Evolutionary conservation across 2,329 filamentous ascomycete species (phyloP).

Genomic region (Cladosporium sp.): DNA sequence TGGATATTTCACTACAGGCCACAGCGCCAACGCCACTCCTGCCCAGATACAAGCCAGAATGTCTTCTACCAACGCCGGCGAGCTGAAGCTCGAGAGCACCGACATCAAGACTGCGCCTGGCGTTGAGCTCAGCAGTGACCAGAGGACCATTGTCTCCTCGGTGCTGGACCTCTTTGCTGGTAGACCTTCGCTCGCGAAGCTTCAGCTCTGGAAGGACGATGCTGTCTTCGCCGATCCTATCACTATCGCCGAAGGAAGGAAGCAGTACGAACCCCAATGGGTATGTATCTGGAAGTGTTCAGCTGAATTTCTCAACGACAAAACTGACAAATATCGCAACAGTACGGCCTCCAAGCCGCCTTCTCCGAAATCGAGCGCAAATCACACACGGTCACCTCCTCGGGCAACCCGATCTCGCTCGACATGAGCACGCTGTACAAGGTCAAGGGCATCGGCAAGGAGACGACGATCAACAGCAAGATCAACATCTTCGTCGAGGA

Average conservation of each 20-base stretch:
- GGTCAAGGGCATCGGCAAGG: constrained; percentile 50
- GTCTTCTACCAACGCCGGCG: constrained; percentile 23
- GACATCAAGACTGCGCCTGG: constrained; percentile 50
- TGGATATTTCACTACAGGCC: background rate
- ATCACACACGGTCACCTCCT: constrained; percentile 49
- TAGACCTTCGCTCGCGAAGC: constrained; percentile 54
- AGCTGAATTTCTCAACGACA: too few species aligned
- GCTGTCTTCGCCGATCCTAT: constrained; percentile 57
- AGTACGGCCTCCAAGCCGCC: constrained; percentile 56
- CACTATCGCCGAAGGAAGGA: constrained; percentile 53
- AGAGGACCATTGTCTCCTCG: constrained; percentile 54
- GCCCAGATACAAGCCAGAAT: constrained; percentile 15
- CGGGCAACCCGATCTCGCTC: constrained; percentile 58
- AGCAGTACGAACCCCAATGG: constrained; percentile 51
- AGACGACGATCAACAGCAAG: constrained; percentile 47
- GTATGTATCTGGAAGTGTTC: constrained; percentile 16
- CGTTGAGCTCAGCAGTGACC: constrained; percentile 46
- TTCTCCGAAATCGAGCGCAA: constrained; percentile 57
- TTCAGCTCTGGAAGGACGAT: constrained; percentile 56
- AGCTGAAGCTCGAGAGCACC: constrained; percentile 51
- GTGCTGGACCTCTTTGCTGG: constrained; percentile 62
- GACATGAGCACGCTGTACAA: constrained; percentile 51
- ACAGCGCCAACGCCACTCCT: background rate
- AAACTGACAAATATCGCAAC: background rate
- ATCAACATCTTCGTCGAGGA: constrained; percentile 44